These are phyloP conservation scores for Nothomitra cinnamomea DNA, from an alignment of 2,329 filamentous ascomycete genomes.

Conservation along the genomic window DNA sequence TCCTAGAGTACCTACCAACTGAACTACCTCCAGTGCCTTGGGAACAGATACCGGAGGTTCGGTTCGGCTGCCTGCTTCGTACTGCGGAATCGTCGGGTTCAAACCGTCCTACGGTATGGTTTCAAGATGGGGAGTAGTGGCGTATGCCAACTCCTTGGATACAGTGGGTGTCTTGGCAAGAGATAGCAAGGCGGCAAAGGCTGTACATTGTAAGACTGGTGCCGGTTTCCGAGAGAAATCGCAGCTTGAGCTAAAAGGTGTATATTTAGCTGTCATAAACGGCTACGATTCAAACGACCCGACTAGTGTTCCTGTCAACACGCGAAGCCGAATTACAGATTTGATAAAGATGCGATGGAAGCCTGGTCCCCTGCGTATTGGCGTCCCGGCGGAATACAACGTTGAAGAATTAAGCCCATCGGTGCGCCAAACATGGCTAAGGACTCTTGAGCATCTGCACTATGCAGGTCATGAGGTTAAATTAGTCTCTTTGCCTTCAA, in stretches of 20 bases:
- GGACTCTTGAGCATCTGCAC: slow-evolving; percentile 41
- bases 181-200: slow-evolving; percentile 29
- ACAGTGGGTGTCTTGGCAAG: slow-evolving; percentile 64
- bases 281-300: slow-evolving; percentile 55
- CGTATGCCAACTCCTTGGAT: slow-evolving; percentile 85
- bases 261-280: slow-evolving; percentile 27
- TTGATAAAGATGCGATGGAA: slow-evolving; percentile 34
- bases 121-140: slow-evolving; percentile 71
- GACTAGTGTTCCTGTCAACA: slow-evolving; percentile 44
- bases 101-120: slow-evolving; percentile 85
- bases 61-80: slow-evolving; percentile 73
- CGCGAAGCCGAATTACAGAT: slow-evolving; percentile 32
- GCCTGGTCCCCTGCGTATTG: slow-evolving; percentile 29
- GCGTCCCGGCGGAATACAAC: slow-evolving; percentile 65
- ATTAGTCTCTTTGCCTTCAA: slow-evolving; percentile 66
- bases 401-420: slow-evolving; percentile 57
- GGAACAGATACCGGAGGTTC: slow-evolving; percentile 92
- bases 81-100: slow-evolving; percentile 67
- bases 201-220: slow-evolving; percentile 23
- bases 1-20: background rate
- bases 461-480: slow-evolving; percentile 52
- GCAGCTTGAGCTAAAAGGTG: background rate
- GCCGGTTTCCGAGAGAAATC: background rate
- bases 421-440: slow-evolving; percentile 54
- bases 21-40: slow-evolving; percentile 37